Conservation (phyloP, 2,329 filamentous ascomycete species). For the Fusarium sp. region DNA sequence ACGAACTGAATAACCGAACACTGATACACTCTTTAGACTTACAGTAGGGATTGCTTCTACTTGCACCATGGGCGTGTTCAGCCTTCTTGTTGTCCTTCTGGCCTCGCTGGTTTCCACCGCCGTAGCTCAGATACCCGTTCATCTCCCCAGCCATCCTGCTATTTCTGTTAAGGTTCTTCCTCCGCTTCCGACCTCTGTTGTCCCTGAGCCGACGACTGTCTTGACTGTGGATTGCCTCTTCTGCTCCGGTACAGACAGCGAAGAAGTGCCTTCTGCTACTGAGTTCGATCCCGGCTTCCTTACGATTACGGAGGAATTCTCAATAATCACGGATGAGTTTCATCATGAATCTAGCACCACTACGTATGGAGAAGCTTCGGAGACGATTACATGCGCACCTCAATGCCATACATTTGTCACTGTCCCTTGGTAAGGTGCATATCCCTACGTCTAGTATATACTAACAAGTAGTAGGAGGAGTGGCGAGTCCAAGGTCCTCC, state of each 20-base stretch:
- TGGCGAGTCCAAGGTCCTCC: constrained; percentile 19
- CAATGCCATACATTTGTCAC: constrained; percentile 42
- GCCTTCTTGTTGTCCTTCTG: constrained; percentile 29
- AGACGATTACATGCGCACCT: constrained; percentile 41
- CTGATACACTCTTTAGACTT: constrained; percentile 33
- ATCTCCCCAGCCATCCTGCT: constrained; percentile 15
- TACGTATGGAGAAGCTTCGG: constrained; percentile 9
- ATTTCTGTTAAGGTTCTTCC: constrained; percentile 25
- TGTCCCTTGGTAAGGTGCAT: constrained; percentile 30
- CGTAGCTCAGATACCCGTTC: constrained; percentile 5
- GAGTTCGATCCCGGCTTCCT: not conserved
- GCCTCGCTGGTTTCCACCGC: constrained; percentile 10
- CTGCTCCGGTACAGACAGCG: constrained; percentile 19
- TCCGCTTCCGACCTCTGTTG: constrained; percentile 12
- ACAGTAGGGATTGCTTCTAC: constrained; percentile 11
- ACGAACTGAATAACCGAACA: constrained; percentile 20
- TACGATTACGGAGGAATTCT: not conserved
- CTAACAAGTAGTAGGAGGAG: constrained; percentile 26
- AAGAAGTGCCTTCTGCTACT: constrained; percentile 3
- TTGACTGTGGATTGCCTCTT: constrained; percentile 39
- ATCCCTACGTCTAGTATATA: not conserved
- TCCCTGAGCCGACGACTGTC: constrained; percentile 15
- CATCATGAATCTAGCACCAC: not conserved
- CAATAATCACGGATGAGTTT: not conserved
- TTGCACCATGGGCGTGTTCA: constrained; percentile 38